These are phyloP conservation scores for Globisporangium camurandrum DNA, from an alignment of 352 stramenopile species.

Conservation along the genomic window DNA sequence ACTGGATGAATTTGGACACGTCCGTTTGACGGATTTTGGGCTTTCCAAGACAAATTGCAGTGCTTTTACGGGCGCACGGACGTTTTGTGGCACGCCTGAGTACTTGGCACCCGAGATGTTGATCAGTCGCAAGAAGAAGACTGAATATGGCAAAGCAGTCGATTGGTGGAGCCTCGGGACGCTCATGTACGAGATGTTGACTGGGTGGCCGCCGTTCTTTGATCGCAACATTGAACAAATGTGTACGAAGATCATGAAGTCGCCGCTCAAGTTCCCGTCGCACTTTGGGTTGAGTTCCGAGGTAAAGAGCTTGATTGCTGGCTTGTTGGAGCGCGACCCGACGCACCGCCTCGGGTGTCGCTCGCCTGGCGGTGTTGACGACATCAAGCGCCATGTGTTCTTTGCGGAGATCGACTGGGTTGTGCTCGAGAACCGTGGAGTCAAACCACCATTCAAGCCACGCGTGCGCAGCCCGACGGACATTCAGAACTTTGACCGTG, in stretches of 20 bases:
- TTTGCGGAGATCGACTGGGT: constrained; percentile 77
- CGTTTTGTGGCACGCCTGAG: constrained; percentile 85
- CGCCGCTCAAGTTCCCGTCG: constrained; percentile 78
- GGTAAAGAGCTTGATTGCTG: constrained; percentile 76
- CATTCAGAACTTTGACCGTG: constrained; percentile 86
- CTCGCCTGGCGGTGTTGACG: constrained; percentile 49
- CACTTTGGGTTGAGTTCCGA: constrained; percentile 70
- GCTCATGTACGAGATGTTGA: constrained; percentile 94
- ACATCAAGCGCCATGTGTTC: constrained; percentile 79
- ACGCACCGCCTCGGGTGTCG: constrained; percentile 64
- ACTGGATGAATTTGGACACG: constrained; percentile 87
- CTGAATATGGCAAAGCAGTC: constrained; percentile 87
- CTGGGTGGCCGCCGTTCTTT: constrained; percentile 90
- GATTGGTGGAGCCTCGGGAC: constrained; percentile 93
- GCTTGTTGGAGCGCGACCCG: constrained; percentile 63
- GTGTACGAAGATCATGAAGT: constrained; percentile 90
- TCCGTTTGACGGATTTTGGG: constrained; percentile 91
- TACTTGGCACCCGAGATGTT: constrained; percentile 88
- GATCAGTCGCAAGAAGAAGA: constrained; percentile 83
- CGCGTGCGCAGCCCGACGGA: constrained; percentile 70
- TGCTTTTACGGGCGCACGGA: constrained; percentile 74
- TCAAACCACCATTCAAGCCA: constrained; percentile 85
- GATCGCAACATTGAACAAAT: constrained; percentile 89
- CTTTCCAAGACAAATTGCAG: constrained; percentile 86
- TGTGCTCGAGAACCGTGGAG: constrained; percentile 47